phyloP scores from a whole-genome alignment of 2,329 filamentous ascomycete genomes.

The Alternaria sp. region DNA sequence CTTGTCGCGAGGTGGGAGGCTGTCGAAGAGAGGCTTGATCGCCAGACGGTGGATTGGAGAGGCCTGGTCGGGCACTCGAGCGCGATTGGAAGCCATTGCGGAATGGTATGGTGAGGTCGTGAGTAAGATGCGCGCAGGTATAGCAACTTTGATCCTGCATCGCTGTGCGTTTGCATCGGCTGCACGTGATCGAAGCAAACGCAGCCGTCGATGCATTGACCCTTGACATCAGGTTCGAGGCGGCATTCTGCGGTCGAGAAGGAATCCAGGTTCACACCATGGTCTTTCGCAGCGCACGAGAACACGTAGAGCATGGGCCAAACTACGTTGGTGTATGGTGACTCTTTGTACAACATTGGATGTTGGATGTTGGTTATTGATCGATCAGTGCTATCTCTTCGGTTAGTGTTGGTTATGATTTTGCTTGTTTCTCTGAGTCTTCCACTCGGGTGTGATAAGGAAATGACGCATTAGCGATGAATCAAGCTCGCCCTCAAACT shows the following conservation, averaged over 20 bases:
- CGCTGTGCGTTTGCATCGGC: background rate
- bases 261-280: background rate
- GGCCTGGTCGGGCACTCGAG: background rate
- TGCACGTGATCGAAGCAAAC: background rate
- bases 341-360: background rate
- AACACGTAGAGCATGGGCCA: background rate
- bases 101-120: background rate
- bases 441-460: rapidly evolving
- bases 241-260: background rate
- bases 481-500: background rate
- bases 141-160: background rate
- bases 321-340: background rate
- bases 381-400: background rate
- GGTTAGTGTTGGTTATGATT: background rate
- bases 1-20: background rate
- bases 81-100: background rate
- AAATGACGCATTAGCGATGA: background rate
- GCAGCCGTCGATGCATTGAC: background rate
- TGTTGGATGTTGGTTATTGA: background rate
- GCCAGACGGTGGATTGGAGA: background rate
- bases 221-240: background rate
- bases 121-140: background rate
- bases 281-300: background rate
- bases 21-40: background rate
- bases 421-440: background rate